phyloP scores from a whole-genome alignment of 2,329 filamentous ascomycete genomes.

The Ophiostoma perfectum region DNA sequence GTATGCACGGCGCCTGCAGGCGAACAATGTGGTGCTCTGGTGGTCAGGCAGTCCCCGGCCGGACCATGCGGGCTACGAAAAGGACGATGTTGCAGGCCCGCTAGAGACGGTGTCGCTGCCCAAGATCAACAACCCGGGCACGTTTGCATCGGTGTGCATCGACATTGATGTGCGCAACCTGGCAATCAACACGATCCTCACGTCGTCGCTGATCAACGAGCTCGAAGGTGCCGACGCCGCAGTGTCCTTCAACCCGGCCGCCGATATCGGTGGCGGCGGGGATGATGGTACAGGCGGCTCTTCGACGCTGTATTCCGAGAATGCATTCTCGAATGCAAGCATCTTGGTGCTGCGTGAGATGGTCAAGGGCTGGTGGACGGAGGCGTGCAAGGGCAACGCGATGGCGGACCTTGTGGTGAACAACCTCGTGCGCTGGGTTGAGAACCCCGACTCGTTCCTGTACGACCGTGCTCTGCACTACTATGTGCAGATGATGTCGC shows the following conservation, averaged over 20 bases:
- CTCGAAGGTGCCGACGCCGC: conserved; percentile 85
- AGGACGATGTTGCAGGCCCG: conserved; percentile 77
- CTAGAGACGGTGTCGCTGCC: conserved; percentile 90
- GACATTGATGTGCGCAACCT: conserved; percentile 91
- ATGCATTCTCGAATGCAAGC: conserved; percentile 86
- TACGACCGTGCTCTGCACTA: conserved; percentile 93
- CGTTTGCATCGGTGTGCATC: conserved; percentile 93
- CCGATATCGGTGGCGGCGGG: conserved; percentile 52
- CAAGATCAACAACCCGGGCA: conserved; percentile 84
- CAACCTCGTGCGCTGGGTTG: conserved; percentile 94
- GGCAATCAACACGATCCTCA: conserved; percentile 95
- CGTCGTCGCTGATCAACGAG: conserved; percentile 93
- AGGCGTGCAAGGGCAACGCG: conserved; percentile 80
- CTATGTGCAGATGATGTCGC: conserved; percentile 98
- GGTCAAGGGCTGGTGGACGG: conserved; percentile 98
- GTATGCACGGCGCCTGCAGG: conserved; percentile 83
- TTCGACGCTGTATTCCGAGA: conserved; percentile 74
- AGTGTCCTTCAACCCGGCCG: conserved; percentile 73
- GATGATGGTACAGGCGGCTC: conserved; percentile 54
- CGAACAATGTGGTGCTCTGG: conserved; percentile 92
- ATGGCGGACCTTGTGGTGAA: conserved; percentile 99
- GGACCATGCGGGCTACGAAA: conserved; percentile 93
- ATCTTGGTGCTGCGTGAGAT: conserved; percentile 90
- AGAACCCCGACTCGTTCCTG: conserved; percentile 85
- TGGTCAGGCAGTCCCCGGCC: conserved; percentile 85